phyloP scores from a whole-genome alignment of 1,284 basidiomycete species.

The Rhizopogon parksii region DNA sequence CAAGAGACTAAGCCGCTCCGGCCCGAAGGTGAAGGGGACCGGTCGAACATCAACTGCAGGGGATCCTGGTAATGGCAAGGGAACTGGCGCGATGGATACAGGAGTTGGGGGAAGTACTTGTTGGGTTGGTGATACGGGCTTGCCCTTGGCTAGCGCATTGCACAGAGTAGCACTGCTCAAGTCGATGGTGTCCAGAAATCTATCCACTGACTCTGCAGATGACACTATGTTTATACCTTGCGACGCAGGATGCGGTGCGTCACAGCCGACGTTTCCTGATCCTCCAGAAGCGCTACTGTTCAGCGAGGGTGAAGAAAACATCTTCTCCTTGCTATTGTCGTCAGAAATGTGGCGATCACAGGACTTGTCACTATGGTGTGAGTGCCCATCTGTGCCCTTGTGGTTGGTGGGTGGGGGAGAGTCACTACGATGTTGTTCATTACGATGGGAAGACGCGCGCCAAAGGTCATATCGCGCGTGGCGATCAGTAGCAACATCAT shows the following conservation, averaged over 20 bases:
- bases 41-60: constrained; percentile 6
- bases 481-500: not conserved
- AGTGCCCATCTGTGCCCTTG: not conserved
- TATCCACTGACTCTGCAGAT: constrained; percentile 6
- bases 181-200: constrained; percentile 19
- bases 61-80: constrained; percentile 11
- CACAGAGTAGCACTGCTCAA: constrained; percentile 7
- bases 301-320: not conserved
- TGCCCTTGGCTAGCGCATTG: not conserved
- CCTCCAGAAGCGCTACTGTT: not conserved
- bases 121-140: not conserved
- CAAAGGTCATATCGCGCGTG: not conserved
- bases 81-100: constrained; percentile 4
- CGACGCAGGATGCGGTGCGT: not conserved
- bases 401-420: not conserved
- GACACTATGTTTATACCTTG: not conserved
- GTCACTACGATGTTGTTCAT: not conserved
- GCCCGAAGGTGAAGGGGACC: constrained; percentile 4
- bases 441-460: not conserved
- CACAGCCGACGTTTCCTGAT: not conserved
- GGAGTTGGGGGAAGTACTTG: constrained; percentile 9
- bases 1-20: constrained; percentile 16
- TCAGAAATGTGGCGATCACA: not conserved
- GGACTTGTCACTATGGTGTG: not conserved
- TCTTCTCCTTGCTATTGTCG: not conserved